Evolutionary conservation across 495 filamentous ascomycete species (phyloP), one percentile per base, ranked within the genome.

Genomic region (Tuber magnatum): DNA sequence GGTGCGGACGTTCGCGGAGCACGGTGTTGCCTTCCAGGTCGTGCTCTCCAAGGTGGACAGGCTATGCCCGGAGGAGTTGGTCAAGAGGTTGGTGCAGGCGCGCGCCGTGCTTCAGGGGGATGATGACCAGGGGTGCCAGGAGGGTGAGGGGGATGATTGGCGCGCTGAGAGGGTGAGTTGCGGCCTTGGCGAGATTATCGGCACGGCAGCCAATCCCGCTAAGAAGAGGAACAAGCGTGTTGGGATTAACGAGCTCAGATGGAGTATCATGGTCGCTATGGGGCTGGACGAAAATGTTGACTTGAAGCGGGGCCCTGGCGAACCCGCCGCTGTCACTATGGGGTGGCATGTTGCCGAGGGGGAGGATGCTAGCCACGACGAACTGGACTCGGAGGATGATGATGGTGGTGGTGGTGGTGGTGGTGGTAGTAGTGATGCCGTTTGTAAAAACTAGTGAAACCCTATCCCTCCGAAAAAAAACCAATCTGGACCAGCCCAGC

Each of bases 31-130:
- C 22, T 93, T 93, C 77, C 89, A 94, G 78, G 87, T 98, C 22
- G 86, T 98, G 65, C 83, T 99, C 7, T 92, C 92, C 5, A 98
- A 98, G 83, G 89, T 90, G 10, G 95, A 99, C 82, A 86, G 86
- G 71, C 77, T 86, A 39, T 74, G 74, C 28, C 70, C 77, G n/a
- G 65, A 83, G 77, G 76, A 79, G 41, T 65, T 87, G 4, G 56
- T 35, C 28, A 28, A 12, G 56, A 35, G 32, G 28, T 35, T 65
- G 56, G 28, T 65, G 12, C 56, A 20, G 28, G 56, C 56, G 5
- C 28, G 56, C 3, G 79, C 82, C 1, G 78, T 82, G 75, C 83
- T 84, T 12, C 86, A 85, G 71, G 38, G 74, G 44, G 76, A 81
- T 38, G 76, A 81, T 38, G 77, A 84, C 16, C 80, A 82, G 73